Evolutionary conservation across 441 rosid species (phyloP).

Genomic region (Brassica balearica): DNA sequence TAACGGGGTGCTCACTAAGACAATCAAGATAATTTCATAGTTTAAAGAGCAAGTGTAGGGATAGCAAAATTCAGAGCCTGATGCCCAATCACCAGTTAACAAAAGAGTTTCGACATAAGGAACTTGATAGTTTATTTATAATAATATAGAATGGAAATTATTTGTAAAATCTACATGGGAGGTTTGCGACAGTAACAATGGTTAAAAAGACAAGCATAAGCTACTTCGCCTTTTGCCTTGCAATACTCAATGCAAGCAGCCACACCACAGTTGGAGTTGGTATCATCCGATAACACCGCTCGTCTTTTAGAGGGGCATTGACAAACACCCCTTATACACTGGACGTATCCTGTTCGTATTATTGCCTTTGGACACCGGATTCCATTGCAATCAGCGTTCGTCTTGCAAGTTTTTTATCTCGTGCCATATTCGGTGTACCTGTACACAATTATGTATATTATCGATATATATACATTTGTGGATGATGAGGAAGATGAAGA

Average conservation of each 20-base stretch:
- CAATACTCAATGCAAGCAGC: conserved; percentile 14
- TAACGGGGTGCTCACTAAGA: too few species aligned
- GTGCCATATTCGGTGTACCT: conserved; percentile 10
- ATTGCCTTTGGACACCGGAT: background rate
- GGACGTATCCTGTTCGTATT: background rate
- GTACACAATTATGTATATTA: background rate
- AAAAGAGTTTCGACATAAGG: background rate
- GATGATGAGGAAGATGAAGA: background rate
- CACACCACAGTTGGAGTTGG: conserved; percentile 22
- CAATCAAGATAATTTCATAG: too few species aligned
- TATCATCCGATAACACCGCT: background rate
- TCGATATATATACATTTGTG: background rate
- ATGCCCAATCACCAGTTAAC: background rate
- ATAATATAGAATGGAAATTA: too few species aligned
- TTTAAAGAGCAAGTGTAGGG: too few species aligned
- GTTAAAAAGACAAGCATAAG: background rate
- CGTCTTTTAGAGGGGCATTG: background rate
- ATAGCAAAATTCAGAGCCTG: too few species aligned
- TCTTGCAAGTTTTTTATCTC: background rate
- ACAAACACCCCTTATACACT: background rate
- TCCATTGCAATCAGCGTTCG: background rate
- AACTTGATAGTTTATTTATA: background rate
- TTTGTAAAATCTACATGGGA: conserved; percentile 4
- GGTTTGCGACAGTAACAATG: conserved; percentile 17
- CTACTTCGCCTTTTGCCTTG: background rate